Evolutionary conservation across 352 stramenopile genomes (phyloP), one percentile per base, ranked within the genome.

Genomic region (Phytophthora pini): DNA sequence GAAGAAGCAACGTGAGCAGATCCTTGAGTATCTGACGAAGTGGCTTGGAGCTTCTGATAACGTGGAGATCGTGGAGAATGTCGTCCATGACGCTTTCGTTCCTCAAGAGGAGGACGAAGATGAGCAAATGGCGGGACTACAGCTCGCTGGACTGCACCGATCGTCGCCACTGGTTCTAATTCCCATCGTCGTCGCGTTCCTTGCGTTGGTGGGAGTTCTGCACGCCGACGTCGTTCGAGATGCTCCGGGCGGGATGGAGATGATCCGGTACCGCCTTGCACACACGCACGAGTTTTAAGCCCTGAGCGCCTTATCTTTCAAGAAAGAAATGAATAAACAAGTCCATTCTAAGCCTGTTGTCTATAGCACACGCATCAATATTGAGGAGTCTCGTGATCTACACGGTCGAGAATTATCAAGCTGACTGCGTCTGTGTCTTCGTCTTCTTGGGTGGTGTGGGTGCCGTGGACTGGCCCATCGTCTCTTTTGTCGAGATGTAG

Each of bases 401-500:
- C 46, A 56, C 12, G 26, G 26, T 29, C 13, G 31, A 52, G 52
- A 54, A 51, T 12, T 51, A 40, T 71, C 51, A 75, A 53, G 54
- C 46, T 52, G 20, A 70, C 50, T 73, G 62, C 12, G 63, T 71
- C 27, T 63, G 54, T 20, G 38, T 32, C 32, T 74, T 77, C 0
- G 69, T 45, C 29, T 74, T 47, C 38, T 74, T 81, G 1, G 68
- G 53, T 38, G 77, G 77, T 20, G 72, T 61, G 9, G 80, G 73
- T 27, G 76, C 65, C 1, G 69, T 76, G 43, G 74, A 68, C 59
- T 83, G 74, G 10, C 65, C 54, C 74, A 89, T 89, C 46, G 87
- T 90, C 67, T 93, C 82, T 48, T 77, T 79, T 64, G 80, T 92
- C 38, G 82, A 92, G 44, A 94, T 86, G 53, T 90, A 93, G 13